These are phyloP conservation scores for Nicotiana benthamiana DNA, from an alignment of 257 asterid species.

Conservation along the genomic window DNA sequence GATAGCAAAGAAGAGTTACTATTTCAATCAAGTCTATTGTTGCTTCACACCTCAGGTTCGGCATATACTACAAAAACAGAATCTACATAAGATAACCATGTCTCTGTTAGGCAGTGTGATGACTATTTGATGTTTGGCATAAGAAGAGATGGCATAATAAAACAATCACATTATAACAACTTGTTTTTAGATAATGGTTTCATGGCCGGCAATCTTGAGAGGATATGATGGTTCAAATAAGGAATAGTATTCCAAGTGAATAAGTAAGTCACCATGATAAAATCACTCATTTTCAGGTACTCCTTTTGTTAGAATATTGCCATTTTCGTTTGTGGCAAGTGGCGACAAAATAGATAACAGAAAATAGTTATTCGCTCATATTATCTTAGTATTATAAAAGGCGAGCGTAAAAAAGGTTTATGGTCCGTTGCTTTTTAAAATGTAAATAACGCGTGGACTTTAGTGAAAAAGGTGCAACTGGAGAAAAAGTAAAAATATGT, in stretches of 20 bases:
- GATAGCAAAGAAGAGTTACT: background rate
- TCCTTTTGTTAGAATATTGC: background rate
- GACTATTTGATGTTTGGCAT: background rate
- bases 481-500: no score
- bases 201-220: slow-evolving; percentile 1
- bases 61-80: no score
- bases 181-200: background rate
- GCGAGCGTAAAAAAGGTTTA: no score
- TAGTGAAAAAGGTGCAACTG: no score
- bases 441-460: no score
- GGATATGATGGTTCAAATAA: background rate
- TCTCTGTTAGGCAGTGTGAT: background rate
- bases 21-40: background rate
- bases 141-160: background rate
- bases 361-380: no score
- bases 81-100: background rate
- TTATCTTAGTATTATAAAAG: no score
- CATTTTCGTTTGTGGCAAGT: background rate
- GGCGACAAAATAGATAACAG: no score
- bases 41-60: background rate
- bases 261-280: background rate
- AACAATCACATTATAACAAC: background rate
- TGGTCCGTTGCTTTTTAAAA: no score
- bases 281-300: background rate
- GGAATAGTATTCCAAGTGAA: background rate